phyloP scores from a whole-genome alignment of 495 filamentous ascomycete species.

The Pseudoneurospora amorphoporcata region DNA sequence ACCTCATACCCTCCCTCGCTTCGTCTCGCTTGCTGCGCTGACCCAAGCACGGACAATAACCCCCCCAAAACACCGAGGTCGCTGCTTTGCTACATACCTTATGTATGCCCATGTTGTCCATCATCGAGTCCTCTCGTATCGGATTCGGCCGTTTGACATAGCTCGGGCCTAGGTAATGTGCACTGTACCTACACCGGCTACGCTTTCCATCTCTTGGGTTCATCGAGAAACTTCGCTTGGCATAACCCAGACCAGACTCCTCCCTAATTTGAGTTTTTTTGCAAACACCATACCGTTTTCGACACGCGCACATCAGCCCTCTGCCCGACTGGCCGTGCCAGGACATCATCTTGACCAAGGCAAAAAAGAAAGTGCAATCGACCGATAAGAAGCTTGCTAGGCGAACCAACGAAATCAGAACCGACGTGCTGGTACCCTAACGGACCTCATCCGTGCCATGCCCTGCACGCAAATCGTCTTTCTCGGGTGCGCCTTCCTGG shows the following conservation, averaged over 20 bases:
- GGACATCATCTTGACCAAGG: neutral
- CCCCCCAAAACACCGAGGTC: neutral
- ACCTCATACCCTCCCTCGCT: neutral
- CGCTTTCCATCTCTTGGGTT: neutral
- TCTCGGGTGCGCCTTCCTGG: neutral
- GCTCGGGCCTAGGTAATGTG: neutral
- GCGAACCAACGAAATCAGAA: neutral
- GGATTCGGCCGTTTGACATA: neutral
- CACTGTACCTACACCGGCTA: neutral
- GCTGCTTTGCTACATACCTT: neutral
- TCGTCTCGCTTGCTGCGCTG: neutral
- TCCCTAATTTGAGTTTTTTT: neutral
- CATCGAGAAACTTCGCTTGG: neutral
- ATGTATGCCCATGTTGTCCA: neutral
- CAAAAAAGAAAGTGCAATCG: neutral
- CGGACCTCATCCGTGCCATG: neutral
- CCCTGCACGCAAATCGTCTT: neutral
- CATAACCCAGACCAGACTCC: neutral
- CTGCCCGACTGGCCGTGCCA: neutral
- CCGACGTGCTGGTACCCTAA: neutral
- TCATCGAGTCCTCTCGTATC: neutral
- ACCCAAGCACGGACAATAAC: neutral
- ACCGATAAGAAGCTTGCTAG: neutral
- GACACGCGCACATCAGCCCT: neutral
- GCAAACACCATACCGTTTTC: neutral